phyloP scores from a whole-genome alignment of 768 basidiomycete species.

The Lentinula detonsa region DNA sequence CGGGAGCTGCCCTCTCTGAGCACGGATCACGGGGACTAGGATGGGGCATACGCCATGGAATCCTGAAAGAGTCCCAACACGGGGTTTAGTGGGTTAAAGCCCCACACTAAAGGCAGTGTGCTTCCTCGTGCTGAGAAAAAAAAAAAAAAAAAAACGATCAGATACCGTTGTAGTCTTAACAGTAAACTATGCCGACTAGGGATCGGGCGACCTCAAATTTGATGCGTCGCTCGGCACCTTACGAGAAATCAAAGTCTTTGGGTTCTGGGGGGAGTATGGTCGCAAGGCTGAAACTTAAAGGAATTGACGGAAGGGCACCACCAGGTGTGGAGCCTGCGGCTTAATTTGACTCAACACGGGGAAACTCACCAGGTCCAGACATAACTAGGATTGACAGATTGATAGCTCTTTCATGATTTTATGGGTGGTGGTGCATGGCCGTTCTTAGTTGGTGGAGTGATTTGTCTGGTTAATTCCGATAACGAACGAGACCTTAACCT shows the following conservation, averaged over 20 bases:
- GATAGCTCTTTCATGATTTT: conserved; percentile 82
- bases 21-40: no score
- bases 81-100: no score
- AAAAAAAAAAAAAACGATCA: no score
- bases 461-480: conserved; percentile 97
- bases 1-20: no score
- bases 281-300: conserved; percentile 76
- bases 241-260: conserved; percentile 68
- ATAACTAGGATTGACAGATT: conserved; percentile 75
- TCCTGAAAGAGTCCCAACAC: no score
- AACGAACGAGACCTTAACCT: conserved; percentile 92
- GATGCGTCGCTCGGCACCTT: no score
- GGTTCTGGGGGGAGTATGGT: conserved; percentile 79
- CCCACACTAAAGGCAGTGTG: no score
- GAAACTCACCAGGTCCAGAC: conserved; percentile 79
- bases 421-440: conserved; percentile 88
- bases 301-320: conserved; percentile 69
- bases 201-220: no score
- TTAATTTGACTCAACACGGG: conserved; percentile 84
- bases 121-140: no score
- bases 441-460: conserved; percentile 90
- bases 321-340: conserved; percentile 64
- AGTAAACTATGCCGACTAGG: no score
- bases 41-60: no score
- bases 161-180: no score